Percentiles rank a stretch among this genome's conserved stretches.
Conservation (phyloP, 169 alveolate genomes). For the Babesia ovis region DNA sequence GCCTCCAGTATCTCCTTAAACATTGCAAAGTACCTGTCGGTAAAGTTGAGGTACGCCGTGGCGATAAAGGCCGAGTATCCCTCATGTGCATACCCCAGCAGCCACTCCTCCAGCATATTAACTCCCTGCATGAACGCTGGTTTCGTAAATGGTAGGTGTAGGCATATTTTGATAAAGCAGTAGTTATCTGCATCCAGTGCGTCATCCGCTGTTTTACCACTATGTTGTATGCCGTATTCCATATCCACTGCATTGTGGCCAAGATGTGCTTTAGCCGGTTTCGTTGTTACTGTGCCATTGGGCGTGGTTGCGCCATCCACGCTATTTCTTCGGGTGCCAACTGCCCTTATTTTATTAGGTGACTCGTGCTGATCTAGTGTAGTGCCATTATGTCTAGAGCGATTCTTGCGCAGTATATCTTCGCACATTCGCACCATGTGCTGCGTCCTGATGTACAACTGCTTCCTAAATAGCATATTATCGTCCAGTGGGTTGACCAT, state of each 20-base stretch:
- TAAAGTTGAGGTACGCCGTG: conserved; percentile 77
- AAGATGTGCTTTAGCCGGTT: background rate
- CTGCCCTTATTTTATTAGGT: background rate
- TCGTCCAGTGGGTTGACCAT: conserved; percentile 73
- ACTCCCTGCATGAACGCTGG: conserved; percentile 79
- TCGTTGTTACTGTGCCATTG: background rate
- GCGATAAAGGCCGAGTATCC: conserved; percentile 73
- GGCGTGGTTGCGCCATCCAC: background rate
- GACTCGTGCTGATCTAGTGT: background rate
- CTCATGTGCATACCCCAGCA: conserved; percentile 46
- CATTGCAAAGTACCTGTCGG: conserved; percentile 62
- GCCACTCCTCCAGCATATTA: conserved; percentile 59
- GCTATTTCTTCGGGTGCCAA: background rate
- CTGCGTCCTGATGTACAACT: conserved; percentile 26
- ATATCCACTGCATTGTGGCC: background rate
- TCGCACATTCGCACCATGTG: conserved; percentile 62
- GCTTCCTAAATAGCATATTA: conserved; percentile 56
- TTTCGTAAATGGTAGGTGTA: conserved; percentile 71
- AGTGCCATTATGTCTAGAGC: background rate
- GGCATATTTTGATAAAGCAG: conserved; percentile 32
- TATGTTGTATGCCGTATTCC: background rate
- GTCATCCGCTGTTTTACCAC: background rate
- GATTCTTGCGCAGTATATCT: conserved; percentile 22
- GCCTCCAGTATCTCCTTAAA: conserved; percentile 45
- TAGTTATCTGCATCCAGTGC: background rate